Base-by-base conservation (phyloP, 306 rosid species). In the Comarum palustre region DNA sequence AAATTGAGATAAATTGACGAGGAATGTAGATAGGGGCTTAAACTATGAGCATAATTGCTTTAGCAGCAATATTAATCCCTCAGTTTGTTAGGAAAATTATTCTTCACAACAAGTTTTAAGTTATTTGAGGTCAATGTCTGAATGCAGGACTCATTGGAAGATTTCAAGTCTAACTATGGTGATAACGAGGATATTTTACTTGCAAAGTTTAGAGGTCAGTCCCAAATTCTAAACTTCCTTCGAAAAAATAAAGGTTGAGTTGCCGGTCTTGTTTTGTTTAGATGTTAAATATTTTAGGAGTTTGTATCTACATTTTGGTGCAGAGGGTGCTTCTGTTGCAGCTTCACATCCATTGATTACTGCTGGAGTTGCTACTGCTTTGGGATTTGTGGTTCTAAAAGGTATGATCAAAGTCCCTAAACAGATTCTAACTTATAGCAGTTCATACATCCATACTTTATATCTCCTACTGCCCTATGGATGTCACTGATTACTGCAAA, bases 171-270 rank as follows among this genome's bases (percentile, higher is more conserved):
- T 63, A 86, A 88, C 74, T 86, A 71, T 71, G 72, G 55, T 81
- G 84, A 83, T 41, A 91, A 89, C 14, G 96, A 91, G 79, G 83
- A 81, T 41, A 41, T 86, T 68, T 17, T 89, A 12, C 75, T 94
- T 72, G 90, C 79, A 34, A 87, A 91, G 84, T 77, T 94, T 67
- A 89, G 85, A 94, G 98, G 98, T 94, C 72, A 75, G 78, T 48
- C 11, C 42, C 62, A 47, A n/a, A 75, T 76, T 73, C 1, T 36
- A 64, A 29, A 1, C 27, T 34, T 66, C 48, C 32, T 11, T 46
- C 11, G 6, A 2, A 5, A 1, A 3, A 45, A 13, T 13, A 47
- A 13, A 34, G n/a, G 4, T 34, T 7, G 66, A 38, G 11, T 24
- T 41, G 41, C 34, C 36, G 27, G 38, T 17, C 50, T 31, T 29